Evolutionary conservation across 2,329 filamentous ascomycete species (phyloP).

Genomic region (Fusarium tuaranense): DNA sequence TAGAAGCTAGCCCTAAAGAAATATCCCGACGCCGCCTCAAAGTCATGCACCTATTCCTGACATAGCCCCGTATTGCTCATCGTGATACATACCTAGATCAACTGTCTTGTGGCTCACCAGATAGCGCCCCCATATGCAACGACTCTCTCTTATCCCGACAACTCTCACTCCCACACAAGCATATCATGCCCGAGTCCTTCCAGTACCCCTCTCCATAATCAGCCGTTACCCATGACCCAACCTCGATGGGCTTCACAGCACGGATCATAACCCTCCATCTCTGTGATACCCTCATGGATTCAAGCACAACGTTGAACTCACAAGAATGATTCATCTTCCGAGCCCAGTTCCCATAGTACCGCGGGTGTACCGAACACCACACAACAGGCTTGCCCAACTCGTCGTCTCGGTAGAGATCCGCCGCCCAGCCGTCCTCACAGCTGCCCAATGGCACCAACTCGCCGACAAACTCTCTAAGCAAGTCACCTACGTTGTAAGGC

Average conservation of each 20-base stretch:
- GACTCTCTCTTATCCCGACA: not conserved
- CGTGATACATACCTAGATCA: too few species aligned
- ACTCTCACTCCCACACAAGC: not conserved
- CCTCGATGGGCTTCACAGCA: not conserved
- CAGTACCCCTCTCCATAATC: not conserved
- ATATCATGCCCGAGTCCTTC: not conserved
- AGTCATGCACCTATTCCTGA: too few species aligned
- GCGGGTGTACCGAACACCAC: constrained; percentile 5
- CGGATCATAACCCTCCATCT: constrained; percentile 10
- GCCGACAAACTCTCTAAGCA: constrained; percentile 12
- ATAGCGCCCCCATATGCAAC: too few species aligned
- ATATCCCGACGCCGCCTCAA: too few species aligned
- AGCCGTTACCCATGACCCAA: not conserved
- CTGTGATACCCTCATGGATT: not conserved
- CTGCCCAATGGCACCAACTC: constrained; percentile 3
- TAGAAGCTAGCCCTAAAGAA: too few species aligned
- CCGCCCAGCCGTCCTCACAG: constrained; percentile 3
- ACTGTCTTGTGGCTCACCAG: too few species aligned
- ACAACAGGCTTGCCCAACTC: not conserved
- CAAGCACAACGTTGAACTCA: not conserved
- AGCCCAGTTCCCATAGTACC: constrained; percentile 2
- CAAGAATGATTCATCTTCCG: constrained; percentile 21
- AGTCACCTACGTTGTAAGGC: not conserved
- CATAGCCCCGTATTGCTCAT: too few species aligned
- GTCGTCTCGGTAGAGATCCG: constrained; percentile 1